Evolutionary conservation across 805 yeast genomes (phyloP), one percentile per base, ranked within the genome.

Genomic region (Metschnikowia peoriensis): DNA sequence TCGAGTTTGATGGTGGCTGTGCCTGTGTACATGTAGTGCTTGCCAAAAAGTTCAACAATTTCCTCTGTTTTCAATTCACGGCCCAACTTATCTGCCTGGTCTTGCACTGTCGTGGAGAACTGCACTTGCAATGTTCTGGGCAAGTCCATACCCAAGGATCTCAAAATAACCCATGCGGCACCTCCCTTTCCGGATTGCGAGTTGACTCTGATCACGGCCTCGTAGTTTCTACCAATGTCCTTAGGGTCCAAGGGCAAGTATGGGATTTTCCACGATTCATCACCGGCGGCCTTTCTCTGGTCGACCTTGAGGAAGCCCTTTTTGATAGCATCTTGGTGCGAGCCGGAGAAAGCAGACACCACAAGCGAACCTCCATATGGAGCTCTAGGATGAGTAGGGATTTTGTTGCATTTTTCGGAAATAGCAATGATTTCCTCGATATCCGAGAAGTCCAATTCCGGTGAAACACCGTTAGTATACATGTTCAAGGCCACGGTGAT

Each of bases 101-200:
- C 60, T 72, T 86, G 93, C 41, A 86, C 90, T 54, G 80, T 70
- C 29, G 76, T 73, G 12, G 90, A 84, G 70, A 86, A 86, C 53
- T 78, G 78, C 51, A 86, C 81, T 73, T 86, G 93, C 70, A 86
- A 72, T 50, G 73, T 74, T 73, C 90, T 80, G 66, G 93, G 93
- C 57, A 86, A 72, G 64, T 86, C 93, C 60, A 86, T 73, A 56
- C 89, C 91, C 60, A 85, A 71, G 34, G 87, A 75, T 71, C 88
- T 78, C 64, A 85, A 79, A 56, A 86, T 78, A 51, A 86, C 83
- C 93, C 93, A 86, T 22, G 92, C 89, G 44, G 92, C 89, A 69
- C 93, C 93, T 66, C 93, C 93, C 69, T 86, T 86, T 69, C 93
- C 93, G n/a, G 89, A 84, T 72, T 86, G 93, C 22, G 93, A 86